A percentile compares a stretch with the other conserved stretches of the same genome.
These are phyloP conservation scores for Cordyceps fumosorosea DNA, from an alignment of 2,329 filamentous ascomycete species.

Conservation along the genomic window DNA sequence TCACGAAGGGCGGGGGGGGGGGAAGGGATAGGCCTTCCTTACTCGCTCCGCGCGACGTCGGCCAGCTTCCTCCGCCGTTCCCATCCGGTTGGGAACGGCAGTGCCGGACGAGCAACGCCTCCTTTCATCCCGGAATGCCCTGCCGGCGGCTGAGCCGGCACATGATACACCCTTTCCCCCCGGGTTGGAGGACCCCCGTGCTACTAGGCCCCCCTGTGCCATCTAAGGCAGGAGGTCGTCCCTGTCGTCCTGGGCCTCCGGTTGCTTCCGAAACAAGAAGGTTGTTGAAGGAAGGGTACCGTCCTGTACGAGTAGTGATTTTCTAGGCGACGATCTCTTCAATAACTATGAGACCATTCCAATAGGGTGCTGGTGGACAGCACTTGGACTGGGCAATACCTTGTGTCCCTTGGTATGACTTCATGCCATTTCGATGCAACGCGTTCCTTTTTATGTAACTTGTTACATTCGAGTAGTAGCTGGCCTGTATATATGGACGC, in stretches of 20 bases:
- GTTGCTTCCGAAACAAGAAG: neutral
- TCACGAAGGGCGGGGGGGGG: neutral
- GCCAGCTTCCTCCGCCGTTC: neutral
- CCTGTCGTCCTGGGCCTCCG: neutral
- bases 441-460: too few species aligned
- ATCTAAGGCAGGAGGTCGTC: neutral
- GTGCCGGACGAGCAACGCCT: neutral
- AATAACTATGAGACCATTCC: too few species aligned
- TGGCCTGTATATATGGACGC: too few species aligned
- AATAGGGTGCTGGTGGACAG: too few species aligned
- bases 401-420: too few species aligned
- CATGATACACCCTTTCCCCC: neutral
- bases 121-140: neutral
- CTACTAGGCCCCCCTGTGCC: neutral
- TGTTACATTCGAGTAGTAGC: too few species aligned
- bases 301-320: neutral
- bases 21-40: neutral
- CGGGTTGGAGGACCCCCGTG: neutral
- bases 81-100: neutral
- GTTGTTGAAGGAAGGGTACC: neutral
- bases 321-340: neutral
- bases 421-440: too few species aligned
- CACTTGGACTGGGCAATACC: too few species aligned
- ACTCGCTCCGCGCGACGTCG: too few species aligned
- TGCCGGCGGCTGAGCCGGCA: neutral